Conservation (phyloP, 345 rosid genomes). For the Combretum micranthum region DNA sequence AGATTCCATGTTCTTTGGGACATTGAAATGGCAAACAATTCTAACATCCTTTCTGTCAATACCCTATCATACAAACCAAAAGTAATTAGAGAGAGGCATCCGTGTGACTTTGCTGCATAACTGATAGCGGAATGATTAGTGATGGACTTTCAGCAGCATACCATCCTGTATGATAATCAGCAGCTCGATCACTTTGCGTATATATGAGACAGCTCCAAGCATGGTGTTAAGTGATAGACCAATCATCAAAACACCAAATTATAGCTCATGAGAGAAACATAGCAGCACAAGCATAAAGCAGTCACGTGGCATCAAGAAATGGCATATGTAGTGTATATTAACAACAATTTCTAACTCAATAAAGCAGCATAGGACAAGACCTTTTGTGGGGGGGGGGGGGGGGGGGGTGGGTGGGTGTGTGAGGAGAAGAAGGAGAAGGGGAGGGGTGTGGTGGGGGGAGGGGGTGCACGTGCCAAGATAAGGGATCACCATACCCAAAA, state of each 20-base stretch:
- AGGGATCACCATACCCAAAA: constrained; percentile 66
- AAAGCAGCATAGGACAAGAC: background rate
- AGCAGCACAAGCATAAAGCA: background rate
- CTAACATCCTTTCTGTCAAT: constrained; percentile 95
- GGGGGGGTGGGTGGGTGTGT: too few species aligned
- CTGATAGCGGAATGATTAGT: constrained; percentile 1
- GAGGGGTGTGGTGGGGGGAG: too few species aligned
- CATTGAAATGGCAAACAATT: constrained; percentile 83
- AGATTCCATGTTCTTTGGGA: constrained; percentile 96
- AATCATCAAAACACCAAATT: constrained; percentile 20
- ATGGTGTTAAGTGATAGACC: constrained; percentile 20
- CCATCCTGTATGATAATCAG: constrained; percentile 71
- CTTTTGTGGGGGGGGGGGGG: too few species aligned
- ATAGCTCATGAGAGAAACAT: constrained; percentile 4
- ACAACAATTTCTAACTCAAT: background rate
- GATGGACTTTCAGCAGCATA: constrained; percentile 21
- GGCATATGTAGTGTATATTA: background rate
- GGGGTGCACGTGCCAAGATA: too few species aligned
- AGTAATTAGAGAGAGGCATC: constrained; percentile 8
- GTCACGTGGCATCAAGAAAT: background rate
- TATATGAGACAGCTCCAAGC: constrained; percentile 46
- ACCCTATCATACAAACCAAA: constrained; percentile 45
- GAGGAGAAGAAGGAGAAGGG: too few species aligned
- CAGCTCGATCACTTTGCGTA: constrained; percentile 26
- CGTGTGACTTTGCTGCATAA: background rate